Conservation (phyloP, 2,329 filamentous ascomycete genomes). For the Microdochium bolleyi region DNA sequence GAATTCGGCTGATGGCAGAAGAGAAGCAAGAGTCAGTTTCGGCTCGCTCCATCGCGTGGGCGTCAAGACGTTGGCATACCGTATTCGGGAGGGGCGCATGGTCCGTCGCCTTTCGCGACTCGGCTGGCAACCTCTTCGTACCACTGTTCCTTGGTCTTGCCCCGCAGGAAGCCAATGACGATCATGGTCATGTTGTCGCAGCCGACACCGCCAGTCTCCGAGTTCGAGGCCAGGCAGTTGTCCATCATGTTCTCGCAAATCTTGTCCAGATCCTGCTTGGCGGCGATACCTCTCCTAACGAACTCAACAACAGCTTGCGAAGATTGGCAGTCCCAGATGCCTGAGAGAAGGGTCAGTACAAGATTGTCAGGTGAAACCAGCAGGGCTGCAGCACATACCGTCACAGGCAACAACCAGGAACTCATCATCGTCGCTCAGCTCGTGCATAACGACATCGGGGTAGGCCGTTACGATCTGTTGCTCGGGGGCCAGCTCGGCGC, state of each 20-base stretch:
- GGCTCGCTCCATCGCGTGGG: constrained; percentile 19
- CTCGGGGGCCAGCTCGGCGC: constrained; percentile 91
- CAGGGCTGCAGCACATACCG: constrained; percentile 46
- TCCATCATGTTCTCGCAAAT: constrained; percentile 99
- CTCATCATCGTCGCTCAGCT: constrained; percentile 87
- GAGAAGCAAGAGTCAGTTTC: constrained; percentile 9
- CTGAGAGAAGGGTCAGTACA: constrained; percentile 36
- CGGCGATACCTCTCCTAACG: constrained; percentile 89
- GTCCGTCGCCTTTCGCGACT: constrained; percentile 93
- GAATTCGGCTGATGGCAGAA: constrained; percentile 61
- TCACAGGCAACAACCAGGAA: constrained; percentile 91
- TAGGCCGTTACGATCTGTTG: constrained; percentile 97
- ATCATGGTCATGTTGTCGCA: constrained; percentile 99
- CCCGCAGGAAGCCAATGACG: constrained; percentile 80
- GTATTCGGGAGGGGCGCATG: constrained; percentile 98
- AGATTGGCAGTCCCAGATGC: constrained; percentile 99
- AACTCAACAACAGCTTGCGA: constrained; percentile 97
- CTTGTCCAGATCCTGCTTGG: constrained; percentile 87
- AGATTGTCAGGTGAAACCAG: neutral
- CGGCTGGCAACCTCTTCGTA: constrained; percentile 92
- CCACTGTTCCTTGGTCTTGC: constrained; percentile 95
- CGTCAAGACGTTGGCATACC: constrained; percentile 59
- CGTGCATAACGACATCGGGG: constrained; percentile 88
- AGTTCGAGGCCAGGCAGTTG: constrained; percentile 96
- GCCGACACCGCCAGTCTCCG: constrained; percentile 92